Conservation (phyloP, 2,329 filamentous ascomycete species). For the Scytalidium sp. region DNA sequence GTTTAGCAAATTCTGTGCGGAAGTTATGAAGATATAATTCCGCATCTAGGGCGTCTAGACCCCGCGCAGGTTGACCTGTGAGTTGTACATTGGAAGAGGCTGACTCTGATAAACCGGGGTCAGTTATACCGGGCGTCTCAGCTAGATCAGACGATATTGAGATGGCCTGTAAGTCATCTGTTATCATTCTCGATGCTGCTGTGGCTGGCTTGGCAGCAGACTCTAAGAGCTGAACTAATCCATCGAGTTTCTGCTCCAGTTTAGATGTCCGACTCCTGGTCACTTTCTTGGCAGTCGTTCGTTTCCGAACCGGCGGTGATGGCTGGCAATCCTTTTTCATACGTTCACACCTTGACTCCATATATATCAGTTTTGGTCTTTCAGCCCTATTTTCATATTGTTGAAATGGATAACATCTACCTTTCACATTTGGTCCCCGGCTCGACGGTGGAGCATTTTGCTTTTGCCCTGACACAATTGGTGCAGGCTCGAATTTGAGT, state of each 20-base stretch:
- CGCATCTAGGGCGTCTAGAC: constrained; percentile 1
- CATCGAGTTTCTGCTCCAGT: constrained; percentile 6
- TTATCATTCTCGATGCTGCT: no score
- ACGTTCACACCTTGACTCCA: constrained; percentile 6
- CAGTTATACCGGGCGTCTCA: no score
- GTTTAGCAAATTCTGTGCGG: constrained; percentile 1
- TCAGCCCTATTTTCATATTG: background rate
- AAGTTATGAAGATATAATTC: constrained; percentile 6
- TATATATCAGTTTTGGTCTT: no score
- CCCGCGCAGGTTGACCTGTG: background rate
- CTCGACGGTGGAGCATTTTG: background rate
- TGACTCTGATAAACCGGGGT: background rate
- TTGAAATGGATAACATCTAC: background rate
- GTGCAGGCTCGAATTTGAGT: background rate
- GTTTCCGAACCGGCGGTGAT: constrained; percentile 4
- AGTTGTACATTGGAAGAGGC: background rate
- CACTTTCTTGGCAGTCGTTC: constrained; percentile 1
- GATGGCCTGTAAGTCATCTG: no score
- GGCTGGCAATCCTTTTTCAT: constrained; percentile 7
- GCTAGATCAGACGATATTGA: no score
- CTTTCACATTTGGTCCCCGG: background rate
- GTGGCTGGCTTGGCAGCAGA: no score
- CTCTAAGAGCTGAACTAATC: constrained; percentile 1
- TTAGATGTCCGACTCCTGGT: background rate
- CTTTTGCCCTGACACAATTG: constrained; percentile 2